Evolutionary conservation across 2,329 filamentous ascomycete species (phyloP).

Genomic region (Pyrenophora teres): DNA sequence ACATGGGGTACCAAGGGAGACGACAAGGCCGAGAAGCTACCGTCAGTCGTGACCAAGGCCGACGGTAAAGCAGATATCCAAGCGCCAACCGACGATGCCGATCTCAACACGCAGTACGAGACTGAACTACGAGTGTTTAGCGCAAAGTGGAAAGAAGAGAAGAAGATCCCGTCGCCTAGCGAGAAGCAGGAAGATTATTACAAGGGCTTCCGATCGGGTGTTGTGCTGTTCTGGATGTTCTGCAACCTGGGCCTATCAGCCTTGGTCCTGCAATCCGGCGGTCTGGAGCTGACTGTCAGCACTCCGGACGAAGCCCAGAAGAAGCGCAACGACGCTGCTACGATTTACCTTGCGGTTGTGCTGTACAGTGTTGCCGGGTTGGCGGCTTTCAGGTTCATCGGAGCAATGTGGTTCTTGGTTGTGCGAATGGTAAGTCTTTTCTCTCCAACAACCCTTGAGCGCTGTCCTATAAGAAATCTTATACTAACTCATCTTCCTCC

Average conservation of each 20-base stretch:
- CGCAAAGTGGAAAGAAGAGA: slow-evolving; percentile 74
- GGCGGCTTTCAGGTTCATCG: slow-evolving; percentile 83
- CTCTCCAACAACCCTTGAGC: too few species aligned
- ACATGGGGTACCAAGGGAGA: slow-evolving; percentile 99
- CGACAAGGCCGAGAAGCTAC: slow-evolving; percentile 90
- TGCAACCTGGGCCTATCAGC: slow-evolving; percentile 89
- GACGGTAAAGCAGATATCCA: slow-evolving; percentile 93
- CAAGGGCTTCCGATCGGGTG: slow-evolving; percentile 88
- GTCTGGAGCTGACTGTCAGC: slow-evolving; percentile 63
- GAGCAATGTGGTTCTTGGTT: slow-evolving; percentile 89
- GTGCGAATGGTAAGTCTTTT: slow-evolving; percentile 46
- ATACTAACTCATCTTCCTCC: too few species aligned
- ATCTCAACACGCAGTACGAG: slow-evolving; percentile 94
- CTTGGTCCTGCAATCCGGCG: slow-evolving; percentile 83
- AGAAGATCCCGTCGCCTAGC: slow-evolving; percentile 62
- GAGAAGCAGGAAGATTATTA: slow-evolving; percentile 99
- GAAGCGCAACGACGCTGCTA: slow-evolving; percentile 63
- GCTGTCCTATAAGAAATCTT: too few species aligned
- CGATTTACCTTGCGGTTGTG: slow-evolving; percentile 84
- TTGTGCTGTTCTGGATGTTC: slow-evolving; percentile 95
- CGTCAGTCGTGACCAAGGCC: slow-evolving; percentile 85
- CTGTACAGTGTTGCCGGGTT: slow-evolving; percentile 87
- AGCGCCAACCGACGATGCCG: slow-evolving; percentile 85
- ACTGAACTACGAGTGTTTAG: slow-evolving; percentile 76
- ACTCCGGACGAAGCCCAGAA: slow-evolving; percentile 47